Base-by-base conservation (phyloP, 345 rosid genomes). In the Populus pruinosa region DNA sequence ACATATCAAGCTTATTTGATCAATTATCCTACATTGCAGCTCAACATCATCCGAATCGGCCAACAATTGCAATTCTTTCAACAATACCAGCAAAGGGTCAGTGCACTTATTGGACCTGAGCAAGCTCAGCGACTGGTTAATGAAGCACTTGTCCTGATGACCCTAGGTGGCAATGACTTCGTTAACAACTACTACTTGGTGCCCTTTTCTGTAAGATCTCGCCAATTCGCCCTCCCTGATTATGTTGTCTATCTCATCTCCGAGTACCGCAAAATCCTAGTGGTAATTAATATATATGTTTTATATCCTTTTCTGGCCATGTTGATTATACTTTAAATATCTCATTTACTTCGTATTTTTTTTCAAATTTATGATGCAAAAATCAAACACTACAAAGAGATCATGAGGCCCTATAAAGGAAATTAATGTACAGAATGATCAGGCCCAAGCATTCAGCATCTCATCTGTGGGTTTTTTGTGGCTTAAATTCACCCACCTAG, bases 121-220 rank as follows among this genome's bases (percentile, higher is more conserved):
- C 90, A 79, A 69, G 73, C 90, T 39, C 80, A 82, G 68, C 82
- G 77, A 72, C 86, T 91, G 36, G 91, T 91, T 41, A 87, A 79
- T 38, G 55, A 78, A 68, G 87, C 89, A n/a, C 84, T 93, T 25
- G 88, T 89, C 29, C 83, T 93, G 56, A 86, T 90, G 76, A 90
- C 95, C 0, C 86, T 93, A 27, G 97, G 96, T 1, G 97, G 94
- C 71, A 93, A 93, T 70, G 97, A 90, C 77, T 93, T 93, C 17
- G 94, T 93, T 41, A 92, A 93, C 80, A 93, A 93, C 86, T 93
- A 93, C 80, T 91, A 83, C 82, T 78, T 93, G 87, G 87, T 93
- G 77, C 97, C 97, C 31, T 89, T 82, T 81, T 93, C 96, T 2
- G 87, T 91, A 29, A 85, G 97, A 77, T 91, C 94, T n/a, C 94